Percentiles rank a stretch among this genome's conserved stretches.
Conservation (phyloP, 306 rosid species). For the Hippophae gyantsensis region DNA sequence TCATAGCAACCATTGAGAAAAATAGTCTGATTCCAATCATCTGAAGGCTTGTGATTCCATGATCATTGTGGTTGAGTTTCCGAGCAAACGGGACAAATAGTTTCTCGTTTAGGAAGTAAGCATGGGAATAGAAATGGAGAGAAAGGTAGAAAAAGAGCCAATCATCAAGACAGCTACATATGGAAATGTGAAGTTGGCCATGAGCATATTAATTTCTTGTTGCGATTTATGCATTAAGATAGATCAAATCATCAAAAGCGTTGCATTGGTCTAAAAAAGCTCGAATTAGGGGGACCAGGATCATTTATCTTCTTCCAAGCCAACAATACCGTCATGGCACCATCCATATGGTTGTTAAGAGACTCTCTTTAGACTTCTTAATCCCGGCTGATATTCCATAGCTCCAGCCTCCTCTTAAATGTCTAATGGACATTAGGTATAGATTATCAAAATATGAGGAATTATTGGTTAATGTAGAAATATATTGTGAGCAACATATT, state of each 20-base stretch:
- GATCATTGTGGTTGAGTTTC: conserved; percentile 54
- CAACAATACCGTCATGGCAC: conserved; percentile 38
- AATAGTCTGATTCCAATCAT: conserved; percentile 74
- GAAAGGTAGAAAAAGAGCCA: conserved; percentile 69
- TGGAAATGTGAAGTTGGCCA: too few relatives aligned
- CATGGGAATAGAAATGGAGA: conserved; percentile 59
- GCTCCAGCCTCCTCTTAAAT: conserved; percentile 76
- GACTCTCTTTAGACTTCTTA: conserved; percentile 81
- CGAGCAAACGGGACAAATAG: conserved; percentile 61
- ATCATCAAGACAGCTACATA: conserved; percentile 1
- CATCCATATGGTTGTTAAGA: conserved; percentile 71
- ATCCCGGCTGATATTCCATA: conserved; percentile 79
- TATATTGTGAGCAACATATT: too few relatives aligned
- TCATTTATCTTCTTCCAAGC: conserved; percentile 71
- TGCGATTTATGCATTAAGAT: too few relatives aligned
- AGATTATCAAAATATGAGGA: too few relatives aligned
- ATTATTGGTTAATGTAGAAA: too few relatives aligned
- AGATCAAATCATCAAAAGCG: too few relatives aligned
- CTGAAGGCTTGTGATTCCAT: conserved; percentile 91
- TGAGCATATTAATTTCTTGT: too few relatives aligned
- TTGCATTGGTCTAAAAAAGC: conserved; percentile 50
- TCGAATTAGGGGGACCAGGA: conserved; percentile 46
- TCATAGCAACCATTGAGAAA: conserved; percentile 64
- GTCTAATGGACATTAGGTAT: conserved; percentile 39
- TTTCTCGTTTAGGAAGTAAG: conserved; percentile 80